Evolutionary conservation across 176 grass and related monocot species (phyloP).

Genomic region (Elymus sibiricus): DNA sequence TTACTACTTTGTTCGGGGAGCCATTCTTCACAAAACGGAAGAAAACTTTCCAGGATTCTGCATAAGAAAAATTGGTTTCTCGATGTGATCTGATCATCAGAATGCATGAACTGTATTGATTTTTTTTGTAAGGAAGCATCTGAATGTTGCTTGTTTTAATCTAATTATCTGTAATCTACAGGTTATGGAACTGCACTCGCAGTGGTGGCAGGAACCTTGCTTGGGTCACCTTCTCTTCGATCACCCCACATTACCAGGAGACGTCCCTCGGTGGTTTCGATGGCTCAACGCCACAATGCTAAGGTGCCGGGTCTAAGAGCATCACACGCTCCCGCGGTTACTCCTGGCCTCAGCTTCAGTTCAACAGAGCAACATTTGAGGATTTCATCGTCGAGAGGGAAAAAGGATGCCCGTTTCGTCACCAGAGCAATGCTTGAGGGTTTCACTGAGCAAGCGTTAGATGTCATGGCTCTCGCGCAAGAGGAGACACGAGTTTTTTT

Average conservation of each 20-base stretch:
- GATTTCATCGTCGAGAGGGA: neutral
- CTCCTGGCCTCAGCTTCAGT: conserved; percentile 4
- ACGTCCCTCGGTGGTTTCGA: conserved; percentile 4
- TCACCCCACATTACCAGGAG: conserved; percentile 27
- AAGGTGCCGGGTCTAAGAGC: conserved; percentile 42
- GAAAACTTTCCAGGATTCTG: neutral
- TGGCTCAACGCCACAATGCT: conserved; percentile 15
- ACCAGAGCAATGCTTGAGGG: neutral
- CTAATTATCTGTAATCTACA: neutral
- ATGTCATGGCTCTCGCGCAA: neutral
- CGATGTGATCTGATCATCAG: neutral
- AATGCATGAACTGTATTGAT: neutral
- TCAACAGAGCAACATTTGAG: conserved; percentile 49
- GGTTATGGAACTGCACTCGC: neutral
- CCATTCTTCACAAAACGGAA: too few relatives aligned
- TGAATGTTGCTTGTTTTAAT: neutral
- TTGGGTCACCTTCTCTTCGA: neutral
- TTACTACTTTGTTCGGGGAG: too few relatives aligned
- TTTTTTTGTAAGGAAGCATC: neutral
- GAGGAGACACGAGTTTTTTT: neutral
- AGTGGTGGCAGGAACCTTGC: conserved; percentile 1
- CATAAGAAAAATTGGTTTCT: neutral
- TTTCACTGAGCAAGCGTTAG: neutral
- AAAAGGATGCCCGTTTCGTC: neutral
- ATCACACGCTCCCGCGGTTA: conserved; percentile 9